Evolutionary conservation across 2,329 filamentous ascomycete species (phyloP), one percentile per base, ranked within the genome.

Genomic region (Aspergillus aculeatus): DNA sequence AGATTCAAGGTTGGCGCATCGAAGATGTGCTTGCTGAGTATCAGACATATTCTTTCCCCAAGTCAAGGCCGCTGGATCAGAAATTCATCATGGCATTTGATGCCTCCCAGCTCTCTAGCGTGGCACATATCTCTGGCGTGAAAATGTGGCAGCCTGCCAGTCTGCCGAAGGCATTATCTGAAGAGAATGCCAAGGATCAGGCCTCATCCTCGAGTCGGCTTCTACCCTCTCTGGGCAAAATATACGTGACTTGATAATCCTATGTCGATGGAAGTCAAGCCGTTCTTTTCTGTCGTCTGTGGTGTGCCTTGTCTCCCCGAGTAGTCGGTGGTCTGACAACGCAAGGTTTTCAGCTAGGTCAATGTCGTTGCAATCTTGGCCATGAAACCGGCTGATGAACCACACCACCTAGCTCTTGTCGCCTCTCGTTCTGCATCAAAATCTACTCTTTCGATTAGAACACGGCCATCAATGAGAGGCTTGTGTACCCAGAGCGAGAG

Each of bases 11-110:
- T 14, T 91, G 90, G 87, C 79, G 86, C 19, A 73, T 86, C 1
- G 73, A 82, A 1, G 78, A 80, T 16, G 84, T 90, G 38, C 74
- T 95, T 38, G 81, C 85, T 54, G 93, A 97, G 75, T 96, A 96
- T 78, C 80, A 82, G 63, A 78, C 79, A 1, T 93, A 87, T 66
- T 80, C 83, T 0, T 73, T 72, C 38, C 76, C 77, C 0, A 85
- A 85, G 61, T 76, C 80, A 16, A 80, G 83, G 31, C 70, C 75
- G 5, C 56, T 73, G 6, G 71, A 74, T 53, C 62, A 66, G 41
- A 64, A 59, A 19, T 74, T 68, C 57, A 74, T 74, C 35, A 62
- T 65, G 19, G 54, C 35, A 11, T 73, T 70, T 50, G 68, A 73
- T 23, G 47, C 57, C 24, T 66, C 63, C 16, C 61, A 58, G 14